Percentiles rank a stretch among this genome's conserved stretches.
Evolutionary conservation across 2,329 filamentous ascomycete species (phyloP).

Genomic region (Sporothrix sp.): DNA sequence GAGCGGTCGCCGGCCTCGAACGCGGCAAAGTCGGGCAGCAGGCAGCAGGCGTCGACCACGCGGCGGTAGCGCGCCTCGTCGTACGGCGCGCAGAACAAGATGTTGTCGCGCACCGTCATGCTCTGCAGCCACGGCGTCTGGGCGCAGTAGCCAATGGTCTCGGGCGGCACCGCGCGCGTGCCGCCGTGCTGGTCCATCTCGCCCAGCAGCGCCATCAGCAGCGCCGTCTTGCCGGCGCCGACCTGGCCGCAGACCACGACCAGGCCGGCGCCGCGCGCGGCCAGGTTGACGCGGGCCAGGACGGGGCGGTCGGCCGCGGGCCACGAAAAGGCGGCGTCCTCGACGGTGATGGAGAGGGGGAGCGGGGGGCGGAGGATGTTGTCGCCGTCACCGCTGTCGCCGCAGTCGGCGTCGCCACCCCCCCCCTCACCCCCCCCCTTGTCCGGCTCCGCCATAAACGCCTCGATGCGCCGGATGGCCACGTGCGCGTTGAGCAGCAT

Average conservation of each 20-base stretch:
- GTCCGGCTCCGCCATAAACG: slow-evolving; percentile 79
- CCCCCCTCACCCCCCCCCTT: slow-evolving; percentile 44
- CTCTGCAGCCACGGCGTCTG: slow-evolving; percentile 58
- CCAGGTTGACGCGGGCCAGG: slow-evolving; percentile 33
- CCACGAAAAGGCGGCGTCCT: slow-evolving; percentile 67
- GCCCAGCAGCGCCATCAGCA: slow-evolving; percentile 49
- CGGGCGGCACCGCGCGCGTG: slow-evolving; percentile 34
- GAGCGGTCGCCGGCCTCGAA: slow-evolving; percentile 49
- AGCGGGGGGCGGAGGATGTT: slow-evolving; percentile 14
- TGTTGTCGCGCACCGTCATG: slow-evolving; percentile 56
- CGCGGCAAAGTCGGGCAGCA: slow-evolving; percentile 45
- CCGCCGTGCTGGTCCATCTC: slow-evolving; percentile 57
- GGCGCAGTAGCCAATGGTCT: slow-evolving; percentile 45
- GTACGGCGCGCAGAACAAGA: slow-evolving; percentile 48
- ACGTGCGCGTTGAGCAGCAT: slow-evolving; percentile 74
- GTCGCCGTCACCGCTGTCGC: slow-evolving; percentile 23
- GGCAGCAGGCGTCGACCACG: slow-evolving; percentile 51
- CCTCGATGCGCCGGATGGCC: slow-evolving; percentile 69
- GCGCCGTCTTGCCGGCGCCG: slow-evolving; percentile 51
- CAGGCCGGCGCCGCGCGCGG: slow-evolving; percentile 40
- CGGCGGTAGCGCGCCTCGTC: slow-evolving; percentile 46
- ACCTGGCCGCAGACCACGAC: slow-evolving; percentile 50
- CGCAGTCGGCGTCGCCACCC: slow-evolving; percentile 19
- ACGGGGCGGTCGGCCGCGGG: slow-evolving; percentile 53
- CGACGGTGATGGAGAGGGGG: slow-evolving; percentile 40